Evolutionary conservation across 768 basidiomycete species (phyloP).

Genomic region (Strobilomyces confusus): DNA sequence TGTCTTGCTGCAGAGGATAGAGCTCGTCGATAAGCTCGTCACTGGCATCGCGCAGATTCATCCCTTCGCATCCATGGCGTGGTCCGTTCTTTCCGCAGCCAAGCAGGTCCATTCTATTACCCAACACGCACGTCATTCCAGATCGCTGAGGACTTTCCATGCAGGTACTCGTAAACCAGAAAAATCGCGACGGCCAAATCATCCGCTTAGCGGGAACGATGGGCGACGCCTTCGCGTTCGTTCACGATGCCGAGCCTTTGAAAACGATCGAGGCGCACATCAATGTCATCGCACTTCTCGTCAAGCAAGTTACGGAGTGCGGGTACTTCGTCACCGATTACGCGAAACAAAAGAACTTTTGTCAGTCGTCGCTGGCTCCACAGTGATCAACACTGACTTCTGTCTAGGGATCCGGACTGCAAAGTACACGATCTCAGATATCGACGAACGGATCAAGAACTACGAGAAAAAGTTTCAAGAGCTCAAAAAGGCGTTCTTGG

Average conservation of each 20-base stretch:
- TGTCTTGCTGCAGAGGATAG: not conserved
- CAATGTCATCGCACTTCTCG: not conserved
- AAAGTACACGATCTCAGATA: not conserved
- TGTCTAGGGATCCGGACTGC: not conserved
- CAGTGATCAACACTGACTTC: not conserved
- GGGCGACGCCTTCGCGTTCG: not conserved
- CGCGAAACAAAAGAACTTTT: too few species aligned
- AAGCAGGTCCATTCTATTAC: not conserved
- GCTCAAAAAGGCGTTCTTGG: too few species aligned
- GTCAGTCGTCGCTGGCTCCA: too few species aligned
- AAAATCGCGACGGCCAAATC: not conserved
- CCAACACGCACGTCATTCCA: not conserved
- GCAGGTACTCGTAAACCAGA: not conserved
- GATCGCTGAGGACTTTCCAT: not conserved
- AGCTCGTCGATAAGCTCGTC: not conserved
- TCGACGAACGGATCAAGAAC: not conserved
- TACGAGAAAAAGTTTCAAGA: not conserved
- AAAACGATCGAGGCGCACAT: not conserved
- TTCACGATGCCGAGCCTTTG: not conserved
- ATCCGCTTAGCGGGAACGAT: not conserved
- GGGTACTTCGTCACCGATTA: too few species aligned
- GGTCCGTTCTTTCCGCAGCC: not conserved
- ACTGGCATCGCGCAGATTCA: not conserved
- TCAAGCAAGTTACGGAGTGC: not conserved
- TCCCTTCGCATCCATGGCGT: not conserved